A percentile compares a stretch with the other conserved stretches of the same genome.
phyloP scores from a whole-genome alignment of 176 grass and related monocot genomes.

The Raddia guianensis region DNA sequence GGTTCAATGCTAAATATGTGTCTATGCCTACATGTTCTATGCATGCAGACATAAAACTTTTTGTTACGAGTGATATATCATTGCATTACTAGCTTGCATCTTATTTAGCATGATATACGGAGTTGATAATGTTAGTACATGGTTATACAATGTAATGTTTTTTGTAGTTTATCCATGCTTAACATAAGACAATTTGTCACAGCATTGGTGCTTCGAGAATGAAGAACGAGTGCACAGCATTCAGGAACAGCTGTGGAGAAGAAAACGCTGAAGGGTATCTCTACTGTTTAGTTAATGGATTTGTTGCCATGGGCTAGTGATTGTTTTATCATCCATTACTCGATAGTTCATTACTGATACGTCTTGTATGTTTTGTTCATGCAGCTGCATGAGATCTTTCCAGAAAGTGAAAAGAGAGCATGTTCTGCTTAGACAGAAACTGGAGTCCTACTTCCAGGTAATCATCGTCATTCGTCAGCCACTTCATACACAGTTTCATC shows the following conservation, averaged over 20 bases:
- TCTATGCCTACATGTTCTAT: background rate
- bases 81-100: background rate
- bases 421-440: slow-evolving; percentile 57
- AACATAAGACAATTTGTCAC: slow-evolving; percentile 27
- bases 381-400: slow-evolving; percentile 72
- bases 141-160: background rate
- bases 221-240: slow-evolving; percentile 76
- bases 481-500: background rate
- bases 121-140: background rate
- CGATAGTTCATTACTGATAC: background rate
- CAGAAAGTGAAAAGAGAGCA: slow-evolving; percentile 90
- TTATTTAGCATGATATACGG: slow-evolving; percentile 2
- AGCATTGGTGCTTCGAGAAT: slow-evolving; percentile 90
- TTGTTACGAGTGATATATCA: background rate
- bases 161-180: slow-evolving; percentile 23
- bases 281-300: background rate
- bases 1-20: background rate
- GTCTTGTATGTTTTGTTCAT: background rate
- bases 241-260: slow-evolving; percentile 63
- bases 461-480: background rate
- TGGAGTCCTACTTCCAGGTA: slow-evolving; percentile 96
- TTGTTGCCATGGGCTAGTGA: background rate
- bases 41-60: background rate
- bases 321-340: background rate
- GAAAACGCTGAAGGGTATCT: slow-evolving; percentile 77